Evolutionary conservation across 2,329 filamentous ascomycete genomes (phyloP).

Genomic region (Alternaria novae-zelandiae): DNA sequence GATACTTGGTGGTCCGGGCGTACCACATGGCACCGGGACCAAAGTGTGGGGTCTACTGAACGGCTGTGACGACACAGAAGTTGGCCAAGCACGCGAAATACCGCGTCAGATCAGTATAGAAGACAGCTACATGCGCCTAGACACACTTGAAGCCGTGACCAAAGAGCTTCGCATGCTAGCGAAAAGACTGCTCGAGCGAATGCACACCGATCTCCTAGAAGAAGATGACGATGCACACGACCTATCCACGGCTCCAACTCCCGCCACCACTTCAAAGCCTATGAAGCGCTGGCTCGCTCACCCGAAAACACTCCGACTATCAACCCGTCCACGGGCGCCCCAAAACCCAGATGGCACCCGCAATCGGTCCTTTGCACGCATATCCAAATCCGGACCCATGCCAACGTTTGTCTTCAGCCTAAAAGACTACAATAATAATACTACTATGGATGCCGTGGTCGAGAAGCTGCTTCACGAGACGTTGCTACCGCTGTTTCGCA

Average conservation of each 20-base stretch:
- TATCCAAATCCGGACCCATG: constrained; percentile 76
- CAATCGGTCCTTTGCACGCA: constrained; percentile 68
- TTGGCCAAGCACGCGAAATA: constrained; percentile 72
- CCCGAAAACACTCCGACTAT: constrained; percentile 81
- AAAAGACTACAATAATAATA: constrained; percentile 51
- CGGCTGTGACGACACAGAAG: constrained; percentile 77
- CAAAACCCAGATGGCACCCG: constrained; percentile 61
- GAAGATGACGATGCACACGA: constrained; percentile 51
- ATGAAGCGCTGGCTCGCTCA: constrained; percentile 73
- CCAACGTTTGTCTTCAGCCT: constrained; percentile 76
- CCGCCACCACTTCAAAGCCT: not conserved
- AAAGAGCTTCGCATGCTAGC: constrained; percentile 74
- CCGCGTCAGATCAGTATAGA: constrained; percentile 94
- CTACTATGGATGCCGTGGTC: constrained; percentile 64
- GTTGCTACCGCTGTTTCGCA: constrained; percentile 74
- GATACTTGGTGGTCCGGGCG: constrained; percentile 72
- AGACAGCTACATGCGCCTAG: constrained; percentile 81
- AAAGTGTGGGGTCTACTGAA: constrained; percentile 81
- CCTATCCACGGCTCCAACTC: not conserved
- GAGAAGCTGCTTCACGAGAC: constrained; percentile 73
- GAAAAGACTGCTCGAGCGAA: constrained; percentile 74
- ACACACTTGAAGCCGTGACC: constrained; percentile 67
- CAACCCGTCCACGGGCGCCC: constrained; percentile 69
- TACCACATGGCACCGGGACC: constrained; percentile 72
- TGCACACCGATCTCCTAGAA: constrained; percentile 76